A percentile compares a stretch with the other conserved stretches of the same genome.
phyloP scores from a whole-genome alignment of 139 green algal species.

The Coccomyxa sp. region DNA sequence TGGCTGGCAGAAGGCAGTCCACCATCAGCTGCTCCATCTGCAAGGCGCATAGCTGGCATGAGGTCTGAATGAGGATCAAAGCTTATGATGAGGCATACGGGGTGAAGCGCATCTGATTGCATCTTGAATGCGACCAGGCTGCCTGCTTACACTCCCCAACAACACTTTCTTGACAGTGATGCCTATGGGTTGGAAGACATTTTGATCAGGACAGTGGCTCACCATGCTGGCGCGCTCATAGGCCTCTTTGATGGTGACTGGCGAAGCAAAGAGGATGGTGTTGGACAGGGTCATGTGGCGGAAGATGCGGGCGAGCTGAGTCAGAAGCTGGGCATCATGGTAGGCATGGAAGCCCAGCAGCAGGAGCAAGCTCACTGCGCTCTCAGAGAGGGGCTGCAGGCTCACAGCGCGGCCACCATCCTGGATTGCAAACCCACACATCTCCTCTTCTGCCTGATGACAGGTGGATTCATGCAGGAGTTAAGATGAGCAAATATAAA shows the following conservation, averaged over 20 bases:
- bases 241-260: neutral
- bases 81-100: no score
- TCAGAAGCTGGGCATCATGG: slow-evolving; percentile 26
- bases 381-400: slow-evolving; percentile 3
- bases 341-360: slow-evolving; percentile 35
- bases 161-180: neutral
- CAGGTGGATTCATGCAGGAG: neutral
- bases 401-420: neutral
- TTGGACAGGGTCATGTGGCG: neutral
- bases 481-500: neutral
- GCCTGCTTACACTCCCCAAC: neutral
- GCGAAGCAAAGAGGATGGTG: neutral
- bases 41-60: neutral
- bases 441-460: neutral
- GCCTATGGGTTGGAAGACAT: neutral
- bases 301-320: slow-evolving; percentile 10
- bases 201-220: neutral
- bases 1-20: slow-evolving; percentile 52
- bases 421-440: neutral
- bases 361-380: slow-evolving; percentile 22
- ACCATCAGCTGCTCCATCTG: slow-evolving; percentile 45
- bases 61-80: no score
- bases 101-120: no score
- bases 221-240: neutral
- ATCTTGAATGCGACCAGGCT: no score